Evolutionary conservation across 352 stramenopile genomes (phyloP), one percentile per base, ranked within the genome.

Genomic region (Globisporangium yorkense): DNA sequence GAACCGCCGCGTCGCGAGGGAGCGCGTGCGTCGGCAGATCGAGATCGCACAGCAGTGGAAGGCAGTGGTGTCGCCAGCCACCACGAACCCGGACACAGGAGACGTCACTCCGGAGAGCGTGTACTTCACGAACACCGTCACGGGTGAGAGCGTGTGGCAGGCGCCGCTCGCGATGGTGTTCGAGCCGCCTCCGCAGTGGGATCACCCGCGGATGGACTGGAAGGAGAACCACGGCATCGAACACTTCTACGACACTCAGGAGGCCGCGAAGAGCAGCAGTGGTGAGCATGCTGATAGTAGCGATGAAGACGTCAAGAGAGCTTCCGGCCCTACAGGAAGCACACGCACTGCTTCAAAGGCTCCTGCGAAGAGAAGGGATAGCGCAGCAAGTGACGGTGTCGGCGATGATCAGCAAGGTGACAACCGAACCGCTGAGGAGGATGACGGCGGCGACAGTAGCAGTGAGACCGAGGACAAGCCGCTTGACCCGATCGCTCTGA

Each of bases 91-190:
- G 10, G 56, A 66, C 29, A 58, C 37, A 5, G 51, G 37, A 3
- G 57, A 61, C 4, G 31, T 31, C 15, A 47, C 13, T 2, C 37
- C 59, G 2, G 63, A 75, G 3, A 63, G 75, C 47, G 63, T 67
- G 35, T 92, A 88, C 51, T 92, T 73, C 57, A 67, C 65, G 16
- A 87, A 92, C 54, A 47, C 43, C 9, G n/a, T 55, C 15, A 92
- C 82, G 2, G 75, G 74, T 1, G 68, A 81, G 45, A 88, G 68
- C 47, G 63, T 65, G 9, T 90, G 80, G 82, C 70, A 89, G 2
- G 51, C 65, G 8, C 82, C 82, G 1, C 53, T 75, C 1, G 75
- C 57, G 1, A 88, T 90, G 68, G 54, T 68, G 20, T 92, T 80
- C 49, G 71, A 90, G 60, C 63, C 76, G 10, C 82, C 82, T 12